These are phyloP conservation scores for Bodo saltans DNA, from an alignment of 78 protist species.

Conservation along the genomic window DNA sequence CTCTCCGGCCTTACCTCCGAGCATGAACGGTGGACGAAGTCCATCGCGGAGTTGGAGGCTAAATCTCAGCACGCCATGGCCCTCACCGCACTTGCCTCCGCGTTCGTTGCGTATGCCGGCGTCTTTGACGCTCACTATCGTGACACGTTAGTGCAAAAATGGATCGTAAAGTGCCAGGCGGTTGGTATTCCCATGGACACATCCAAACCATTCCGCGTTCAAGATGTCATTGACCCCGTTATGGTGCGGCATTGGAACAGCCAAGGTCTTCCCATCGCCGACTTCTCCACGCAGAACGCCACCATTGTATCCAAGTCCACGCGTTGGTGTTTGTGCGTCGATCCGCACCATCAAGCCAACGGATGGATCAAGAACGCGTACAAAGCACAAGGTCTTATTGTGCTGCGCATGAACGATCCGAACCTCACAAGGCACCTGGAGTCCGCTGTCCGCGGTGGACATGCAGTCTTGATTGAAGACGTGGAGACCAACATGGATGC, in stretches of 20 bases:
- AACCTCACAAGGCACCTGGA: slow-evolving; percentile 2
- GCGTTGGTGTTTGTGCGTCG: slow-evolving; percentile 32
- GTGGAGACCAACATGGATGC: slow-evolving; percentile 57
- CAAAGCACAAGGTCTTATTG: background rate
- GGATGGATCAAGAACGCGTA: slow-evolving; percentile 40
- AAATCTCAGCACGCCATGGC: background rate
- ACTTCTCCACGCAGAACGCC: slow-evolving; percentile 55
- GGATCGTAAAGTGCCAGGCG: background rate
- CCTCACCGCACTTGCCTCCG: background rate
- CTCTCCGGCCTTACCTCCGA: slow-evolving; percentile 78
- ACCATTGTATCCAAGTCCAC: slow-evolving; percentile 11
- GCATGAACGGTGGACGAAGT: slow-evolving; percentile 75
- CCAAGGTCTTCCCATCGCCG: slow-evolving; percentile 86
- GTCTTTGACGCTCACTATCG: slow-evolving; percentile 75
- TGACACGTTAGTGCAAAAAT: background rate
- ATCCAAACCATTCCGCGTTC: no score
- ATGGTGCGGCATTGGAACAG: slow-evolving; percentile 70
- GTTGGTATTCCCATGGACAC: slow-evolving; percentile 15
- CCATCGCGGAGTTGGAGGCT: slow-evolving; percentile 54
- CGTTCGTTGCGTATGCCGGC: slow-evolving; percentile 60
- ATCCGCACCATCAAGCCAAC: slow-evolving; percentile 51
- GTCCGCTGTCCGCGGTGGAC: background rate
- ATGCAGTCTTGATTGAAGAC: slow-evolving; percentile 47
- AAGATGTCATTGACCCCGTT: slow-evolving; percentile 56
- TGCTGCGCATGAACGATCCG: background rate